Percentiles rank a stretch among this genome's conserved stretches.
Evolutionary conservation across 352 stramenopile genomes (phyloP).

Genomic region (Saprolegnia diclina): DNA sequence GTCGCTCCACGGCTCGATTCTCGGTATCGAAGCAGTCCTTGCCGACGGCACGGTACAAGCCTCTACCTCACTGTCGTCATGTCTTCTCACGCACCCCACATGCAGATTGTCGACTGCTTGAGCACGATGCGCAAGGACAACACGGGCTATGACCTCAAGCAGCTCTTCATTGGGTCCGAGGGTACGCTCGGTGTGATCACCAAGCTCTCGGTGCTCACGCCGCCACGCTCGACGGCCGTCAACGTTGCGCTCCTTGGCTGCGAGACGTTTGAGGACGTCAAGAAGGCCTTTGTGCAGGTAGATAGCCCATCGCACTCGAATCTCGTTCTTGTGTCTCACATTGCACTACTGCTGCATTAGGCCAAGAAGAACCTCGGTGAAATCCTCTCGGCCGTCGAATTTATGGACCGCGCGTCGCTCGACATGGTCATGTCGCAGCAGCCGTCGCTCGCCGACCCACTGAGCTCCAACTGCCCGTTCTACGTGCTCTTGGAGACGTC

Average conservation of each 20-base stretch:
- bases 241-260: conserved; percentile 91
- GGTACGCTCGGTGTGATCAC: conserved; percentile 96
- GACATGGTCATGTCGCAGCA: conserved; percentile 80
- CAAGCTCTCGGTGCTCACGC: conserved; percentile 79
- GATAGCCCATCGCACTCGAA: neutral
- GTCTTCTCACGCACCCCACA: neutral
- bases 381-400: conserved; percentile 94
- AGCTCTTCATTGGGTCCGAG: conserved; percentile 96
- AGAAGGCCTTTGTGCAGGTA: conserved; percentile 59
- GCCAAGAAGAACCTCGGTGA: conserved; percentile 89
- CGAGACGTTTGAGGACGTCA: conserved; percentile 79
- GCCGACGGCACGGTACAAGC: conserved; percentile 73
- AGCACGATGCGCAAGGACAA: conserved; percentile 96
- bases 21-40: conserved; percentile 94
- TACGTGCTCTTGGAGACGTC: conserved; percentile 96
- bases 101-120: conserved; percentile 80
- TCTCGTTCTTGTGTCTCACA: too few species aligned
- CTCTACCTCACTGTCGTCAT: neutral
- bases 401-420: conserved; percentile 90
- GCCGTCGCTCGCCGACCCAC: conserved; percentile 53
- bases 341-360: neutral
- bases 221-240: conserved; percentile 56
- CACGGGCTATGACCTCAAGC: conserved; percentile 95
- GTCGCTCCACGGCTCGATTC: conserved; percentile 90
- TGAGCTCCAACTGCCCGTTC: conserved; percentile 63